These are phyloP conservation scores for Rhizopogon vulgaris DNA, from an alignment of 768 basidiomycete genomes.

Conservation along the genomic window DNA sequence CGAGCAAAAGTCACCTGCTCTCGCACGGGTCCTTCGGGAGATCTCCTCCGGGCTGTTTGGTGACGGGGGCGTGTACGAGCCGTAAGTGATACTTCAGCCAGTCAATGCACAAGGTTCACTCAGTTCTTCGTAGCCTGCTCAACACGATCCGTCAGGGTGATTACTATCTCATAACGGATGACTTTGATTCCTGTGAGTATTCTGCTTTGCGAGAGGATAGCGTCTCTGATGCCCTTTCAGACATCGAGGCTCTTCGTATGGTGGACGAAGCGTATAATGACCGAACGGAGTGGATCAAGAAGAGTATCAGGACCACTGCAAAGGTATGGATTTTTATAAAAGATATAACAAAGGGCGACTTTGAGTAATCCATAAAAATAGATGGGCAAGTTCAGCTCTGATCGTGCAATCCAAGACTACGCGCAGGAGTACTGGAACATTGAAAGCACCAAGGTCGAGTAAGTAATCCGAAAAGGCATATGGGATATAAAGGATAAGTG, in stretches of 20 bases:
- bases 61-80: slow-evolving; percentile 75
- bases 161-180: slow-evolving; percentile 81
- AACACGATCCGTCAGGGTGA: slow-evolving; percentile 75
- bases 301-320: slow-evolving; percentile 78
- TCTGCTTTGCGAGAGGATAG: not conserved
- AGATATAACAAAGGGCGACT: not conserved
- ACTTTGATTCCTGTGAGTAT: slow-evolving; percentile 84
- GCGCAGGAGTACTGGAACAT: slow-evolving; percentile 86
- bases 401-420: slow-evolving; percentile 88
- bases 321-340: slow-evolving; percentile 37
- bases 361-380: slow-evolving; percentile 20
- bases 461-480: not conserved
- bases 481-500: not conserved
- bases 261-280: slow-evolving; percentile 88
- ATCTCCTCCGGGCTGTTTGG: slow-evolving; percentile 80
- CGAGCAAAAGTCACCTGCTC: slow-evolving; percentile 76
- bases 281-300: slow-evolving; percentile 85
- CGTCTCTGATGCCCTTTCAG: slow-evolving; percentile 26
- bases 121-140: slow-evolving; percentile 40
- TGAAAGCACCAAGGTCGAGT: slow-evolving; percentile 38
- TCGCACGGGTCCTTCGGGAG: slow-evolving; percentile 72
- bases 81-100: slow-evolving; percentile 43
- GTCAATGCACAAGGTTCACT: slow-evolving; percentile 12
- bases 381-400: slow-evolving; percentile 98
- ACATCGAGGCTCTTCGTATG: slow-evolving; percentile 77